A percentile compares a stretch with the other conserved stretches of the same genome.
phyloP scores from a whole-genome alignment of 306 rosid species.

The Dryas octopetala region DNA sequence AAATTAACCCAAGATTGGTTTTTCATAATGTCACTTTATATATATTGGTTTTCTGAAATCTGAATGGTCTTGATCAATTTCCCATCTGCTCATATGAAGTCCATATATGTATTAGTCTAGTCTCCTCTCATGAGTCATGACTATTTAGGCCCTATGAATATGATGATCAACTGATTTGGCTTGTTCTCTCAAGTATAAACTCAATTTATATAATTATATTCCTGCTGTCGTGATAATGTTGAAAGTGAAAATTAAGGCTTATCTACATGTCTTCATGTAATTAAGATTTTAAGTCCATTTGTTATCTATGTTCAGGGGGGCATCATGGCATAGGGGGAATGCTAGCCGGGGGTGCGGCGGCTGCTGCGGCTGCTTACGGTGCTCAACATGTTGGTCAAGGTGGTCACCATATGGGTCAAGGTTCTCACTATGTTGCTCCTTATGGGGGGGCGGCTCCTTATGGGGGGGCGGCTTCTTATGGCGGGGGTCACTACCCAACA shows the following conservation, averaged over 20 bases:
- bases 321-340: constrained; percentile 47
- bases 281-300: not conserved
- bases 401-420: constrained; percentile 15
- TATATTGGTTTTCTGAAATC: no score
- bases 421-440: constrained; percentile 3
- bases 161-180: not conserved
- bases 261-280: not conserved
- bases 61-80: not conserved
- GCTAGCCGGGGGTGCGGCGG: constrained; percentile 85
- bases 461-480: no score
- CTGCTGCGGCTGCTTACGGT: constrained; percentile 78
- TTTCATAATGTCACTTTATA: no score
- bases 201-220: not conserved
- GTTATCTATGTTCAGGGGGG: constrained; percentile 35
- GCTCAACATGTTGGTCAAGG: constrained; percentile 45
- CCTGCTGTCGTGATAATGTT: not conserved
- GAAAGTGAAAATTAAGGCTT: no score
- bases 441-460: no score
- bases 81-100: not conserved
- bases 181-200: not conserved
- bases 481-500: not conserved
- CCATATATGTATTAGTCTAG: not conserved
- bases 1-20: no score
- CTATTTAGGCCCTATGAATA: not conserved
- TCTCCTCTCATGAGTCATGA: not conserved